These are phyloP conservation scores for Asterochloris erici DNA, from an alignment of 139 green algal genomes.

Conservation along the genomic window DNA sequence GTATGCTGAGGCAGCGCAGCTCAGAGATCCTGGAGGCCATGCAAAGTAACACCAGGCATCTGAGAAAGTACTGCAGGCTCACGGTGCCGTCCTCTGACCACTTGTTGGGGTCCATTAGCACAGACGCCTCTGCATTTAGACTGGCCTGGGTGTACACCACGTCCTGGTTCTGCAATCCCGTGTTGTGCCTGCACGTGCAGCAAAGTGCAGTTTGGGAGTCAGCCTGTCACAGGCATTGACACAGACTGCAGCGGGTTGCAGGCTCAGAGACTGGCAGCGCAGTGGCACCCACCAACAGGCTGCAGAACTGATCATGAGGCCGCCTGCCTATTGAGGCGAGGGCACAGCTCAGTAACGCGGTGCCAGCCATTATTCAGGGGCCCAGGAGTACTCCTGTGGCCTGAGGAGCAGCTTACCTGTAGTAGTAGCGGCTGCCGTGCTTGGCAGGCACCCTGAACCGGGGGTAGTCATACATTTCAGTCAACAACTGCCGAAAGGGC, in stretches of 20 bases:
- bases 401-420: not conserved
- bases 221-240: not conserved
- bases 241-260: not conserved
- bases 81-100: slow-evolving; percentile 73
- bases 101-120: slow-evolving; percentile 92
- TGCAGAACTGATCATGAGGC: too few relatives aligned
- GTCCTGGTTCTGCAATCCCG: slow-evolving; percentile 81
- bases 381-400: too few relatives aligned
- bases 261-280: not conserved
- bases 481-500: slow-evolving; percentile 58
- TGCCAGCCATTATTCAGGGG: too few relatives aligned
- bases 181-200: slow-evolving; percentile 75
- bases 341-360: too few relatives aligned
- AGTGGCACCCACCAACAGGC: too few relatives aligned
- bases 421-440: slow-evolving; percentile 1
- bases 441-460: not conserved
- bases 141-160: slow-evolving; percentile 68
- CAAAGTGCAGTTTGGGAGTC: not conserved
- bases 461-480: slow-evolving; percentile 73
- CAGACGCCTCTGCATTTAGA: slow-evolving; percentile 37
- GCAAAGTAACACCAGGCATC: too few relatives aligned
- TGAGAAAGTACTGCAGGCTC: not conserved
- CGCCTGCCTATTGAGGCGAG: too few relatives aligned
- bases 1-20: too few relatives aligned
- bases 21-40: too few relatives aligned